Evolutionary conservation across 208 protist genomes (phyloP).

Genomic region (Trypanosoma vivax): DNA sequence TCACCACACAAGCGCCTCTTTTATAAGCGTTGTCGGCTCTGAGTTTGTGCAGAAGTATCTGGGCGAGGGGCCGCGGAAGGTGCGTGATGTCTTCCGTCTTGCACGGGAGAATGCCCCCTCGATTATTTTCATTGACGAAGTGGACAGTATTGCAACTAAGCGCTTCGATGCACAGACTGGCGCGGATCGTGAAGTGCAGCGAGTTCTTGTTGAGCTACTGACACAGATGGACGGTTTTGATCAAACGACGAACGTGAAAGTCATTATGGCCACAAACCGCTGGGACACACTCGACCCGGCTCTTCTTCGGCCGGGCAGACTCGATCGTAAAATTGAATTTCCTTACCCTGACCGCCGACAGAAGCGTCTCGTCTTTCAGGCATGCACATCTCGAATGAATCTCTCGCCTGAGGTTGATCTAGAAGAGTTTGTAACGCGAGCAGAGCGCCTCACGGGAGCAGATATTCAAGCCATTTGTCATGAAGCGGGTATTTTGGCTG

Average conservation of each 20-base stretch:
- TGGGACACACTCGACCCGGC: constrained; percentile 99
- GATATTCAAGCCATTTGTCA: constrained; percentile 99
- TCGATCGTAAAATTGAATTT: constrained; percentile 99
- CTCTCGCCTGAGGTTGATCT: constrained; percentile 96
- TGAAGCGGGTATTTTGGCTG: constrained; percentile 98
- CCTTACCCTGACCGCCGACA: constrained; percentile 97
- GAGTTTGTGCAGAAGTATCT: constrained; percentile 99
- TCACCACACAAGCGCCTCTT: constrained; percentile 97
- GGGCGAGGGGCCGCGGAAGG: constrained; percentile 99
- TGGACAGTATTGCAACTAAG: constrained; percentile 99
- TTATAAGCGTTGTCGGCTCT: constrained; percentile 98
- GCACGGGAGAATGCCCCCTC: constrained; percentile 98
- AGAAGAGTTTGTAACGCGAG: constrained; percentile 94
- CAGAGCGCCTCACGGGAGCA: constrained; percentile 98
- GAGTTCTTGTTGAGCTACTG: constrained; percentile 99
- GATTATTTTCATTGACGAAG: constrained; percentile 99
- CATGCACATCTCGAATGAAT: constrained; percentile 99
- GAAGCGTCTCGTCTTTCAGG: constrained; percentile 99
- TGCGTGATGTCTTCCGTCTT: constrained; percentile 97
- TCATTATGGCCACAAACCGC: constrained; percentile 99
- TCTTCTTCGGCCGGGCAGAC: constrained; percentile 95
- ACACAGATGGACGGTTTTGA: constrained; percentile 99
- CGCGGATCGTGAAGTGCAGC: constrained; percentile 99
- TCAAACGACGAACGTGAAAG: constrained; percentile 97
- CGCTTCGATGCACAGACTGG: constrained; percentile 99